Conservation (phyloP, 345 rosid species). For the Mangifera indica region DNA sequence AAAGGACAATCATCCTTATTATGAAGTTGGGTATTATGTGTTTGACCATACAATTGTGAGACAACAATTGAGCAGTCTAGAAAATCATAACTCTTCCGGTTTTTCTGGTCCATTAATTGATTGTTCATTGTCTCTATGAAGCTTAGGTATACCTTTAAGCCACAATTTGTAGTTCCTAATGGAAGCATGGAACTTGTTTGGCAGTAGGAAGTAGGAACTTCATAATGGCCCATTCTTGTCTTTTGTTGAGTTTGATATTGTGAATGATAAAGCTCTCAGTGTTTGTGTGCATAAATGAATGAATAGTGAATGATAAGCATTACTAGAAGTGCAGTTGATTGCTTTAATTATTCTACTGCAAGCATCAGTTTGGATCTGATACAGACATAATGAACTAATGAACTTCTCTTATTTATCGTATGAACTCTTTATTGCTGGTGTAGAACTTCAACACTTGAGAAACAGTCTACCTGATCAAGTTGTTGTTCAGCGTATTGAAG, state of each 20-base stretch:
- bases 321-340: neutral
- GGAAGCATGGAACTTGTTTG: too few species aligned
- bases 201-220: neutral
- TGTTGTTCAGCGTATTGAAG: constrained; percentile 88
- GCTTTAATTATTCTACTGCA: neutral
- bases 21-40: neutral
- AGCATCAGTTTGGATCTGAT: neutral
- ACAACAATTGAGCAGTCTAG: too few species aligned
- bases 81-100: too few species aligned
- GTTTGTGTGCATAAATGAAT: too few species aligned
- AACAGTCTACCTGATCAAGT: constrained; percentile 90
- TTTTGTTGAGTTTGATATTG: neutral
- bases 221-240: neutral
- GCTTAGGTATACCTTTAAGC: neutral
- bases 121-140: neutral
- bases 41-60: too few species aligned
- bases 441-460: constrained; percentile 93
- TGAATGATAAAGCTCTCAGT: neutral
- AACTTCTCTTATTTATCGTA: neutral
- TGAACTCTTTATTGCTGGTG: constrained; percentile 5
- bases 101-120: too few species aligned
- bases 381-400: neutral
- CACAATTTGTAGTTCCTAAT: too few species aligned
- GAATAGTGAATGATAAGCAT: neutral
- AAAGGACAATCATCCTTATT: neutral